phyloP scores from a whole-genome alignment of 2,329 filamentous ascomycete genomes.

The Talaromyces atroroseus region DNA sequence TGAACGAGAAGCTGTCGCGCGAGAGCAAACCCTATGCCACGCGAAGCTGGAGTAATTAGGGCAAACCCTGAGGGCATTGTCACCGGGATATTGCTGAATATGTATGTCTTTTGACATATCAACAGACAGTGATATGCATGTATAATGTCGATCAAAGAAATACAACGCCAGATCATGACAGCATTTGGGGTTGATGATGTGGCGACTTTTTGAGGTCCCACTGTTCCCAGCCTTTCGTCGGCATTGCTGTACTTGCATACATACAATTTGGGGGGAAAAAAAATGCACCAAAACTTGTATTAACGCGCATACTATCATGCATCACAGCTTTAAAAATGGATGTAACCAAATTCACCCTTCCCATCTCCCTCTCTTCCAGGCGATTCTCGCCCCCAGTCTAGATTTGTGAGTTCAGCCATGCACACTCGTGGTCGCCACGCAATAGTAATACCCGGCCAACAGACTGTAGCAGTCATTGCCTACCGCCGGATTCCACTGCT shows the following conservation, averaged over 20 bases:
- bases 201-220: neutral
- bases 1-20: conserved; percentile 53
- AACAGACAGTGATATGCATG: neutral
- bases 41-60: conserved; percentile 52
- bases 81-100: neutral
- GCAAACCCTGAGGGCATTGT: conserved; percentile 6
- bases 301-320: neutral
- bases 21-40: conserved; percentile 59
- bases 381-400: neutral
- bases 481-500: conserved; percentile 21
- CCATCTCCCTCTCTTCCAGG: neutral
- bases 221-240: neutral
- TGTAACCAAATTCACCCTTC: neutral
- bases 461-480: conserved; percentile 17
- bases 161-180: neutral
- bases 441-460: conserved; percentile 20
- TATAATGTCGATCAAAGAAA: neutral
- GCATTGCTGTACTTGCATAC: neutral
- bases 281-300: neutral
- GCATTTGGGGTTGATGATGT: neutral
- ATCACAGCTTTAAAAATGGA: too few species aligned
- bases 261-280: neutral
- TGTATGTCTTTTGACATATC: neutral
- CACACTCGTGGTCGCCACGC: conserved; percentile 15
- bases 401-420: neutral